A percentile compares a stretch with the other conserved stretches of the same genome.
Evolutionary conservation across 805 yeast species (phyloP).

Genomic region (Saccharomycopsis babjevae): DNA sequence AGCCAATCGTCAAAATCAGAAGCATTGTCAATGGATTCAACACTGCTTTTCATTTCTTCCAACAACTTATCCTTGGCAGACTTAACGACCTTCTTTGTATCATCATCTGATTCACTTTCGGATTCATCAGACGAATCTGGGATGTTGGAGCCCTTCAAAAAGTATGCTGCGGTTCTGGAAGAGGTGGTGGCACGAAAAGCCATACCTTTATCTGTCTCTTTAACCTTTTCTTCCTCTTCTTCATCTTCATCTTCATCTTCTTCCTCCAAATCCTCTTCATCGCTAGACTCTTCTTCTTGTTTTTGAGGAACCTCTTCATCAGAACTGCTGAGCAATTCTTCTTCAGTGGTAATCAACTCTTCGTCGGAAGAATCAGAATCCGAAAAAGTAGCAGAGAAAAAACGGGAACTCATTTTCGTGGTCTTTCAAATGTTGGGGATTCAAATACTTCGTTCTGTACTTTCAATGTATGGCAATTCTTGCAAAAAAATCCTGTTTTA

Average conservation of each 20-base stretch:
- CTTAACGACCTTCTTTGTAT: constrained; percentile 72
- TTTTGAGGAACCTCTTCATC: constrained; percentile 26
- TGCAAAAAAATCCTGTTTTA: too few species aligned
- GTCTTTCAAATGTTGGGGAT: neutral
- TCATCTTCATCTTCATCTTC: constrained; percentile 27
- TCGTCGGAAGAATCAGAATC: constrained; percentile 29
- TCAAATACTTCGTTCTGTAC: too few species aligned
- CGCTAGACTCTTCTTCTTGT: constrained; percentile 23
- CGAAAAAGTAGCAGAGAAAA: constrained; percentile 54
- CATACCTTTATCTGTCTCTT: constrained; percentile 26
- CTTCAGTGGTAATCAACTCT: constrained; percentile 30
- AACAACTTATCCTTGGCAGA: constrained; percentile 86
- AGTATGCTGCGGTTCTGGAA: constrained; percentile 13
- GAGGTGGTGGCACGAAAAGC: constrained; percentile 8
- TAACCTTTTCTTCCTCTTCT: constrained; percentile 25
- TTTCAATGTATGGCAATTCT: too few species aligned
- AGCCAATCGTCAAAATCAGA: constrained; percentile 41
- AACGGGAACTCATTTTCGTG: constrained; percentile 45
- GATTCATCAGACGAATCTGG: constrained; percentile 33
- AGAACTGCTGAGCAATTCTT: constrained; percentile 33
- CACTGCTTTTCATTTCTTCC: constrained; percentile 74
- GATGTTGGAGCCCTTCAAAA: constrained; percentile 25
- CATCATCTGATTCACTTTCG: constrained; percentile 46
- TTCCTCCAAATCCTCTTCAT: constrained; percentile 26
- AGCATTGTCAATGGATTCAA: constrained; percentile 46